Conservation (phyloP, 306 rosid species). For the Gastrolobium villosum region DNA sequence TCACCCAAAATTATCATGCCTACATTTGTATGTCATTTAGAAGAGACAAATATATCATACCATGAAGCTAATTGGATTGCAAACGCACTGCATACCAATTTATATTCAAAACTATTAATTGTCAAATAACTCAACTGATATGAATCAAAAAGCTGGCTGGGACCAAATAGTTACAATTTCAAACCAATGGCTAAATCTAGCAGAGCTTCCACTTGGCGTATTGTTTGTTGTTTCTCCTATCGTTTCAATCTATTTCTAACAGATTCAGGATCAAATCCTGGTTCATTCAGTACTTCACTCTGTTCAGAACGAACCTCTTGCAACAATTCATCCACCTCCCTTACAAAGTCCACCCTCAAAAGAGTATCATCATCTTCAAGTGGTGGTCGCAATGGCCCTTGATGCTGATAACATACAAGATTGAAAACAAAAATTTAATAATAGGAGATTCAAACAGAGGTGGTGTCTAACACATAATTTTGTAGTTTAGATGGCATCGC, state of each 20-base stretch:
- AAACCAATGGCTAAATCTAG: constrained; percentile 81
- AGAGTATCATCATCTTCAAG: constrained; percentile 73
- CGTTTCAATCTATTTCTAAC: constrained; percentile 87
- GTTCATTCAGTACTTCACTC: constrained; percentile 49
- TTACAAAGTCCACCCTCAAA: constrained; percentile 87
- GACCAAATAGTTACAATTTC: constrained; percentile 63
- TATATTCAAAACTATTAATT: constrained; percentile 17
- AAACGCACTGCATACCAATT: constrained; percentile 17
- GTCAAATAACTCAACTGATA: constrained; percentile 5
- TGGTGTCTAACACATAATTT: background rate
- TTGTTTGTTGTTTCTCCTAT: constrained; percentile 82
- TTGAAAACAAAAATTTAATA: background rate
- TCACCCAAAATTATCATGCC: constrained; percentile 21
- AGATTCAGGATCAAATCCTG: constrained; percentile 78
- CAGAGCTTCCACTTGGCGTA: constrained; percentile 79
- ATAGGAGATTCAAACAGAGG: constrained; percentile 3
- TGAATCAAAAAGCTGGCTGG: constrained; percentile 33
- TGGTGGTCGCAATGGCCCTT: constrained; percentile 72
- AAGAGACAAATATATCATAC: constrained; percentile 4
- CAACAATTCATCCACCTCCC: constrained; percentile 90
- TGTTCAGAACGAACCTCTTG: constrained; percentile 72
- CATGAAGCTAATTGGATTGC: constrained; percentile 35
- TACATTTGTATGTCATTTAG: background rate
- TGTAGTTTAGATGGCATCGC: constrained; percentile 18
- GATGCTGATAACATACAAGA: constrained; percentile 65